Percentiles rank a stretch among this genome's conserved stretches.
Conservation (phyloP, 2,329 filamentous ascomycete species). For the Aureobasidium lini region DNA sequence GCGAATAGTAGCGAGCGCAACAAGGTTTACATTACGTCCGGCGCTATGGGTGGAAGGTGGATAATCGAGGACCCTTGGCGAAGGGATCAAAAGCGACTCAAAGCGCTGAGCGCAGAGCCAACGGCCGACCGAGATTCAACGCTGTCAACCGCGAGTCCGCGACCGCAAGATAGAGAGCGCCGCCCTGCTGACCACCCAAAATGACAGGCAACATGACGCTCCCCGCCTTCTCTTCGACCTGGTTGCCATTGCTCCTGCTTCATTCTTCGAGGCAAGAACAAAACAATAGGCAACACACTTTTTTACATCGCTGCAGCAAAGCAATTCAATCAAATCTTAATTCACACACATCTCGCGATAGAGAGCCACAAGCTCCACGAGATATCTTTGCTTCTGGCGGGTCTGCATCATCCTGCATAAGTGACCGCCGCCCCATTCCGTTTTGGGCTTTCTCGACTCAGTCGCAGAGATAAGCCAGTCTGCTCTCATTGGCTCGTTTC, state of each 20-base stretch:
- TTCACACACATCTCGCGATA: neutral
- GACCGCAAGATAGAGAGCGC: neutral
- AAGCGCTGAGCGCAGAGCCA: constrained; percentile 2
- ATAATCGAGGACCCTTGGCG: constrained; percentile 10
- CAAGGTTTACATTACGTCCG: constrained; percentile 13
- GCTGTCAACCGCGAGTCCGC: constrained; percentile 1
- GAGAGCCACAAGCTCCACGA: neutral
- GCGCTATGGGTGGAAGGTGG: constrained; percentile 7
- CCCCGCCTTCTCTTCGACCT: neutral
- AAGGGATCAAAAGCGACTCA: constrained; percentile 5
- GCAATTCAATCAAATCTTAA: constrained; percentile 12
- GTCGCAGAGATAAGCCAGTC: constrained; percentile 14
- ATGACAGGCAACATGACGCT: neutral
- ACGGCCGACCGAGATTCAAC: constrained; percentile 12
- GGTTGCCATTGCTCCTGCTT: neutral
- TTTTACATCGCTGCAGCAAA: neutral
- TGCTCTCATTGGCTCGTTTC: constrained; percentile 12
- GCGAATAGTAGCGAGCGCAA: neutral
- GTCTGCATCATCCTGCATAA: constrained; percentile 14
- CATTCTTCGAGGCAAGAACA: neutral
- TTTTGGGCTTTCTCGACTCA: constrained; percentile 9
- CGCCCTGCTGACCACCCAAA: constrained; percentile 1
- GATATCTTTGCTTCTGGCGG: constrained; percentile 5
- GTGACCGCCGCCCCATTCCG: neutral
- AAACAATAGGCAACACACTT: neutral